A percentile compares a stretch with the other conserved stretches of the same genome.
Conservation (phyloP, 352 stramenopile genomes). For the Phytophthora pluvialis region DNA sequence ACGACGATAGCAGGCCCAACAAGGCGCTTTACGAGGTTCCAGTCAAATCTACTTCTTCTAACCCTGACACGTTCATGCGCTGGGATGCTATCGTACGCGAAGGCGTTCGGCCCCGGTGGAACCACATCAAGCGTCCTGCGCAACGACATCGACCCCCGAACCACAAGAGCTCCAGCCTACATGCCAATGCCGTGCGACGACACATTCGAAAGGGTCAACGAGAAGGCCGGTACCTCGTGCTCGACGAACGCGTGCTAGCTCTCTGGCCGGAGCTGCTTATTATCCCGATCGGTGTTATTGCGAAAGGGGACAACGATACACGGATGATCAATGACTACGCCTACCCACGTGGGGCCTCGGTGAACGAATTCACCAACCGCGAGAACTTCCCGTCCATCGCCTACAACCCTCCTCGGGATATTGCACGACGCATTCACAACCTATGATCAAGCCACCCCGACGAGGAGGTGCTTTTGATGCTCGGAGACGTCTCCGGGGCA, state of each 20-base stretch:
- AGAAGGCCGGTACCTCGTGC: constrained; percentile 11
- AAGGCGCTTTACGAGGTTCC: too few relatives aligned
- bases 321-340: constrained; percentile 27
- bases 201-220: constrained; percentile 16
- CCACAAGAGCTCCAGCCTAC: not conserved
- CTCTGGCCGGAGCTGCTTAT: constrained; percentile 15
- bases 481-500: constrained; percentile 33
- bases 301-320: not conserved
- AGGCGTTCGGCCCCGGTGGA: too few relatives aligned
- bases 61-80: too few relatives aligned
- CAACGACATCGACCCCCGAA: not conserved
- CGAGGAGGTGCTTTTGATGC: constrained; percentile 18
- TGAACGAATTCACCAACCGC: constrained; percentile 27
- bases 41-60: too few relatives aligned
- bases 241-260: not conserved
- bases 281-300: constrained; percentile 13
- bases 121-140: not conserved
- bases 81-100: too few relatives aligned
- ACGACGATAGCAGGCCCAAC: too few relatives aligned
- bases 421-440: constrained; percentile 18
- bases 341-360: constrained; percentile 1
- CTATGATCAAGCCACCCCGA: constrained; percentile 5
- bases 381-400: constrained; percentile 1
- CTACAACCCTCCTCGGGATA: constrained; percentile 29
- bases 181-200: not conserved